Evolutionary conservation across 306 rosid genomes (phyloP).

Genomic region (Cucurbita moschata): DNA sequence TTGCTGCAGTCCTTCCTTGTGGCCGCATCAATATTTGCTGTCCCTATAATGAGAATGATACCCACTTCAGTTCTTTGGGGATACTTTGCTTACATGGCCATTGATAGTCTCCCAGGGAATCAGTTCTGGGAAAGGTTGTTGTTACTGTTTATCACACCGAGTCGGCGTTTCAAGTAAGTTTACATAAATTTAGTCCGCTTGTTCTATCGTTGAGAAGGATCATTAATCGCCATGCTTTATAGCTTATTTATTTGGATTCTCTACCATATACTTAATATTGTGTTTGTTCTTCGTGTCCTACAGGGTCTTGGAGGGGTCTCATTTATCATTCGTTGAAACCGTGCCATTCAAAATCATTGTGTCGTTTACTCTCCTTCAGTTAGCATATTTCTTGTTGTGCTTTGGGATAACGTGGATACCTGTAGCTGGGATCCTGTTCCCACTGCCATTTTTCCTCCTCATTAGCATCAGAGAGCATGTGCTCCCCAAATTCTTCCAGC

Average conservation of each 20-base stretch:
- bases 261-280: neutral
- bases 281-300: neutral
- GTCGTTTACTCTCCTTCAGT: conserved; percentile 24
- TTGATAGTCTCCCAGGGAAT: conserved; percentile 38
- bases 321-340: conserved; percentile 22
- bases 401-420: conserved; percentile 41
- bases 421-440: conserved; percentile 38
- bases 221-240: neutral
- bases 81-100: conserved; percentile 39
- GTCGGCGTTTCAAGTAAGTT: conserved; percentile 30
- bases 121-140: conserved; percentile 34
- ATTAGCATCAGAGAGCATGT: conserved; percentile 23
- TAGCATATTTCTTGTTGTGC: conserved; percentile 23
- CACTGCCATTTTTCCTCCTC: conserved; percentile 36
- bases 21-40: conserved; percentile 9
- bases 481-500: conserved; percentile 25
- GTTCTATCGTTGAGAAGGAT: neutral
- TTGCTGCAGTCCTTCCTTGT: conserved; percentile 32
- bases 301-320: conserved; percentile 35
- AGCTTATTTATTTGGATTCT: neutral
- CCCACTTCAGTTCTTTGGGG: conserved; percentile 42
- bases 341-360: conserved; percentile 31
- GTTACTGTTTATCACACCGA: conserved; percentile 26
- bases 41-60: conserved; percentile 18
- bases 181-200: neutral